Conservation (phyloP, 2,329 filamentous ascomycete genomes). For the Colletotrichum ledebouriae region DNA sequence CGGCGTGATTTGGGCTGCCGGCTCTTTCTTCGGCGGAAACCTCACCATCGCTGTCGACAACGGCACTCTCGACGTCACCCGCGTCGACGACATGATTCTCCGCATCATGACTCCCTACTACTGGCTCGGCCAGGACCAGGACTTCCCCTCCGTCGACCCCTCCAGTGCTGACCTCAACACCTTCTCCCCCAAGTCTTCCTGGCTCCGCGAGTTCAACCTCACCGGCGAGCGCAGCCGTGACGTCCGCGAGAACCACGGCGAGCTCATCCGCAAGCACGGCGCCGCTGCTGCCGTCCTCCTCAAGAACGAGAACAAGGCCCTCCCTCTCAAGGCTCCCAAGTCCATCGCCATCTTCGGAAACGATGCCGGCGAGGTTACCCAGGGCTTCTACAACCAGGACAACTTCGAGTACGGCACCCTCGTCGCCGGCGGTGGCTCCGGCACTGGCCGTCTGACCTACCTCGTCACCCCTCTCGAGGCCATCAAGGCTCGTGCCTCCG, state of each 20-base stretch:
- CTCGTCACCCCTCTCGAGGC: conserved; percentile 75
- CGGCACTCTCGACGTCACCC: conserved; percentile 56
- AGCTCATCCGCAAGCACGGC: conserved; percentile 68
- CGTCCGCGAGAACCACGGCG: conserved; percentile 67
- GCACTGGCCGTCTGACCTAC: conserved; percentile 71
- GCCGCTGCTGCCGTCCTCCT: conserved; percentile 74
- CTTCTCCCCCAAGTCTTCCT: conserved; percentile 63
- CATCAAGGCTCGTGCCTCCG: conserved; percentile 62
- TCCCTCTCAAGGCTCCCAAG: conserved; percentile 72
- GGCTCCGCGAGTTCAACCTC: conserved; percentile 55
- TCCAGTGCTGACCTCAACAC: conserved; percentile 63
- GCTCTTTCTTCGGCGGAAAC: conserved; percentile 60
- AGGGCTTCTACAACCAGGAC: conserved; percentile 75
- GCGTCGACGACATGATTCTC: conserved; percentile 61
- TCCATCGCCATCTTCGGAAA: conserved; percentile 67
- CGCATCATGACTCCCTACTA: conserved; percentile 70
- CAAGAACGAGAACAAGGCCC: conserved; percentile 74
- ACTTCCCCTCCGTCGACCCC: conserved; percentile 58
- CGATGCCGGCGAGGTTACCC: conserved; percentile 75
- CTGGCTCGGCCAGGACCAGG: conserved; percentile 61
- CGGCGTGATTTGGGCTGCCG: conserved; percentile 48
- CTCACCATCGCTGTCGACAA: conserved; percentile 63
- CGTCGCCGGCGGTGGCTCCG: conserved; percentile 71
- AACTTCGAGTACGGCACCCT: conserved; percentile 72
- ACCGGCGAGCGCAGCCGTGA: conserved; percentile 67